Percentiles rank a stretch among this genome's conserved stretches.
phyloP scores from a whole-genome alignment of 2,329 filamentous ascomycete species.

The Stylonectria norvegica region DNA sequence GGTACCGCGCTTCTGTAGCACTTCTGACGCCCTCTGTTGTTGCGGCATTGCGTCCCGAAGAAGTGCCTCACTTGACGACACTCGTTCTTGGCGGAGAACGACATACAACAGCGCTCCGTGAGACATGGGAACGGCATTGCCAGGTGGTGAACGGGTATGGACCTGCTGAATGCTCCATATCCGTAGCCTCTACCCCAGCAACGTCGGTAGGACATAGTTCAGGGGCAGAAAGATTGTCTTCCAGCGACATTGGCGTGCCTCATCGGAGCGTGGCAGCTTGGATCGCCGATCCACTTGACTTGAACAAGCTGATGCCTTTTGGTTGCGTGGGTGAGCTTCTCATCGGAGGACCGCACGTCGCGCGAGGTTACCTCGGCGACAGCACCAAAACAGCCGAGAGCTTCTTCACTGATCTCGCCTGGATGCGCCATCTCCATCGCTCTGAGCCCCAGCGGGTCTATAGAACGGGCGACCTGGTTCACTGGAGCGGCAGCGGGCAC shows the following conservation, averaged over 20 bases:
- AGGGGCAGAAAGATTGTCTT: no score
- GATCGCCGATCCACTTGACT: slow-evolving; percentile 40
- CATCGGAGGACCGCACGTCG: slow-evolving; percentile 49
- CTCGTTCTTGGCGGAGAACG: neutral
- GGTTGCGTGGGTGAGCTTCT: slow-evolving; percentile 43
- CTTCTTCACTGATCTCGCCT: slow-evolving; percentile 49
- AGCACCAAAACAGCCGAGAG: slow-evolving; percentile 45
- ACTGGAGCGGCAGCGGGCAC: slow-evolving; percentile 30
- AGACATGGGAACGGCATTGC: no score
- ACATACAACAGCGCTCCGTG: no score
- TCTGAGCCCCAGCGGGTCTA: slow-evolving; percentile 23
- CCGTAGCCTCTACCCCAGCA: no score
- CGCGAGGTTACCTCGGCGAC: slow-evolving; percentile 53
- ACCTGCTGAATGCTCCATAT: slow-evolving; percentile 13
- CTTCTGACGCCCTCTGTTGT: neutral
- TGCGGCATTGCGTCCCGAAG: neutral
- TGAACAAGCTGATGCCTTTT: slow-evolving; percentile 37
- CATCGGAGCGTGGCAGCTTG: no score
- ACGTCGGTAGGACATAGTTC: no score
- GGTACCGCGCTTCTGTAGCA: neutral
- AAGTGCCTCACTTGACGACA: neutral
- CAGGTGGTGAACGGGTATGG: no score
- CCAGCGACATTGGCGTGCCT: no score
- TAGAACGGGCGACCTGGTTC: slow-evolving; percentile 23
- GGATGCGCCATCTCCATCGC: slow-evolving; percentile 33